Evolutionary conservation across 768 basidiomycete genomes (phyloP), one percentile per base, ranked within the genome.

Genomic region (Rhodosporidiobolus sp.): DNA sequence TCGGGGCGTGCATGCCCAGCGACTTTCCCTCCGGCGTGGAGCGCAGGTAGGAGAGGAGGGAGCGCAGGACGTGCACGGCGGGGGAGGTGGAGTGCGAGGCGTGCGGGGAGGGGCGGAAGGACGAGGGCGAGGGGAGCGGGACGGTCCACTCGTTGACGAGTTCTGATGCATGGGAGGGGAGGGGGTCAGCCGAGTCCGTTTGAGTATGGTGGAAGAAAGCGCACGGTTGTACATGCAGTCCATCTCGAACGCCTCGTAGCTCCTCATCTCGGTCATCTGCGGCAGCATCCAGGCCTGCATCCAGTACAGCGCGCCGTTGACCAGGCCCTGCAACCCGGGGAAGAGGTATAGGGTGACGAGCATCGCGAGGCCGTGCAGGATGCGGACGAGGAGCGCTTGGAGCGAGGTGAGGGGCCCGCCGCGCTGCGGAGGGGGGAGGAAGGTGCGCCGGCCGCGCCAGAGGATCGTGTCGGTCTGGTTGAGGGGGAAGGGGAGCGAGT

Each of bases 81-180:
- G 60, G 46, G 14, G 46, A 22, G 19, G 17, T 4, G 46, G 48
- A 14, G 45, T 11, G 20, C 7, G 3, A 30, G 22, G 24, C 26
- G 48, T 12, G 17, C 24, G 34, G 55, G 34, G 32, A 10, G 34
- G 56, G 38, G 2, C 38, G 38, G 38, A 43, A 43, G 38, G 62
- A 38, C 6, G 62, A 28, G 24, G 62, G 62, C 6, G 50, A 22
- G 50, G 62, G 62, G 35, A 63, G 35, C 26, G 62, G 35, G 35
- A 30, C 35, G 38, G 35, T n/a, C 62, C 62, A 63, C n/a, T 63
- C 62, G 62, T 63, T 22, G 52, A 54, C 62, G 62, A 63, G 62
- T 54, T 63, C 60, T 62, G 60, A n/a, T n/a, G n/a, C n/a, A n/a
- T n/a, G n/a, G n/a, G n/a, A n/a, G n/a, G n/a, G n/a, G n/a, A n/a